phyloP scores from a whole-genome alignment of 148 eudicot genomes.

The Persicaria maculosa region DNA sequence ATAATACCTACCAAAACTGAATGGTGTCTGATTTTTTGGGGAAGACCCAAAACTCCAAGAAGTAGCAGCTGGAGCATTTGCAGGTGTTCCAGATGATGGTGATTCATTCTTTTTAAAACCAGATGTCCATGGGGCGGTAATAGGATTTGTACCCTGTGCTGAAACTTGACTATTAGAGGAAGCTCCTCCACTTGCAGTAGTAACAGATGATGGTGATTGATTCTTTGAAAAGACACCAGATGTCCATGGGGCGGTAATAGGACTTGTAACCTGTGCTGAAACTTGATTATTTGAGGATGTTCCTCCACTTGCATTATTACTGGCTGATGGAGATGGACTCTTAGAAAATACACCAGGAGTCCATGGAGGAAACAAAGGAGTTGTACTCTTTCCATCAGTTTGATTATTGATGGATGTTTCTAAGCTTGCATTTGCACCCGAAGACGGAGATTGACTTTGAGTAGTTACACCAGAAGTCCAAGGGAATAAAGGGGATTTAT shows the following conservation, averaged over 20 bases:
- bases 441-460: constrained; percentile 15
- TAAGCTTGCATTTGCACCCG: constrained; percentile 19
- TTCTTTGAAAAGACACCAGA: constrained; percentile 19
- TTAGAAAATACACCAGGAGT: constrained; percentile 32
- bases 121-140: constrained; percentile 24
- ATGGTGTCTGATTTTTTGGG: constrained; percentile 30
- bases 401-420: constrained; percentile 22
- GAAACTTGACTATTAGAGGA: constrained; percentile 26
- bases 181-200: constrained; percentile 26
- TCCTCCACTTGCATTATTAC: constrained; percentile 24
- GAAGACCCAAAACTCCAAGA: constrained; percentile 27
- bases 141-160: constrained; percentile 20
- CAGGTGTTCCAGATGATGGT: constrained; percentile 17
- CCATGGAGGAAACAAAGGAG: constrained; percentile 22
- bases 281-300: constrained; percentile 26
- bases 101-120: constrained; percentile 17
- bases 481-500: constrained; percentile 10
- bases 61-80: constrained; percentile 20
- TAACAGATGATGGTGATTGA: constrained; percentile 16
- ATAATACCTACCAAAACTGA: constrained; percentile 54
- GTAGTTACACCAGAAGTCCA: constrained; percentile 37
- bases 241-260: constrained; percentile 25
- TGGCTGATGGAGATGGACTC: constrained; percentile 16
- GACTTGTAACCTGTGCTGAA: constrained; percentile 19
- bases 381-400: constrained; percentile 10